Conservation (phyloP, 2,329 filamentous ascomycete genomes). For the Juglanconis juglandina region DNA sequence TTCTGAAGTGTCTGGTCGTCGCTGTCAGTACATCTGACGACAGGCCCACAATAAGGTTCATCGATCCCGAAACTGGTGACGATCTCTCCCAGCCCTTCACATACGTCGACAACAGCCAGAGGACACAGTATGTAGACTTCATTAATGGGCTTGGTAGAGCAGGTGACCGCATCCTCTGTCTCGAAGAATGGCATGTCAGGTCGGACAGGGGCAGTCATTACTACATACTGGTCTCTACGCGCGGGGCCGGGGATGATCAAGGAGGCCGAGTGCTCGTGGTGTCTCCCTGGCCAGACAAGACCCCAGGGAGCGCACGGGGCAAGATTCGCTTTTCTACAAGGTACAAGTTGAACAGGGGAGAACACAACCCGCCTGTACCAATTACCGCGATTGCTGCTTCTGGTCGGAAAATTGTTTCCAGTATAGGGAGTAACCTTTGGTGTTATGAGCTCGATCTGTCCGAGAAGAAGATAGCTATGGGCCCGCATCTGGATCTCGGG, state of each 20-base stretch:
- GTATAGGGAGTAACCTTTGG: conserved; percentile 32
- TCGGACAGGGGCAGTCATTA: conserved; percentile 57
- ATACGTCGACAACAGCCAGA: conserved; percentile 35
- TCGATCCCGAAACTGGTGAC: conserved; percentile 53
- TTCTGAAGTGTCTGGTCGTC: conserved; percentile 52
- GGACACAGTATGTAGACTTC: conserved; percentile 37
- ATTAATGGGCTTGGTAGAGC: conserved; percentile 54
- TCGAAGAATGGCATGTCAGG: conserved; percentile 62
- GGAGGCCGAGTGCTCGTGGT: conserved; percentile 55
- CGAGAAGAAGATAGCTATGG: conserved; percentile 48
- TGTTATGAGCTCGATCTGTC: conserved; percentile 39
- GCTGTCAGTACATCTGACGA: conserved; percentile 40
- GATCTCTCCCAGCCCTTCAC: conserved; percentile 39
- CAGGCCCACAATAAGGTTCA: conserved; percentile 50
- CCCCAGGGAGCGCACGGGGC: conserved; percentile 24
- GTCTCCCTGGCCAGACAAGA: conserved; percentile 38
- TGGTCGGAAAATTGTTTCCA: conserved; percentile 7
- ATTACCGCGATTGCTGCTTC: conserved; percentile 47
- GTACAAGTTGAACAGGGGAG: conserved; percentile 42
- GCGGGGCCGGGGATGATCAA: conserved; percentile 17
- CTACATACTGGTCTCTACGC: conserved; percentile 60
- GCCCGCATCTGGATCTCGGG: conserved; percentile 45
- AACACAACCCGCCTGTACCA: conserved; percentile 31
- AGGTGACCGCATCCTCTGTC: conserved; percentile 56
- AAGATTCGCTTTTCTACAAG: conserved; percentile 53